Base-by-base conservation (phyloP, 805 yeast species). In the Ogataea naganishii region DNA sequence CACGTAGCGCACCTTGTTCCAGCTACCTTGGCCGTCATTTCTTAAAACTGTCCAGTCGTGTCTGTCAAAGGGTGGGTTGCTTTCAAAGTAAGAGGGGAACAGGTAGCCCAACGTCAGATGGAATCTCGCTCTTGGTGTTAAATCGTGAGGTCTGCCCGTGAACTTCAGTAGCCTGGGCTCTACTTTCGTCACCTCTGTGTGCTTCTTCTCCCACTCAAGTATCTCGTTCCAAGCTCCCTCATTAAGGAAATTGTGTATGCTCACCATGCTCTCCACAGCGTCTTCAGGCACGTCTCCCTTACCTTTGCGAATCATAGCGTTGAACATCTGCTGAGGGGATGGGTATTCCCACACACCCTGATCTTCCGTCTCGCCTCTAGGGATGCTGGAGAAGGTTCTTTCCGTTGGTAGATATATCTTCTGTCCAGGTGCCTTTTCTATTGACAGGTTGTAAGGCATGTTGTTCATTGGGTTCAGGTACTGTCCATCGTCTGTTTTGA, bases 191-290 rank as follows among this genome's bases (percentile, higher is more conserved):
- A 59, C 46, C 23, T 57, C 58, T 3, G 83, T 69, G 53, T 88
- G 70, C 32, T 77, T 75, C 38, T 65, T 55, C 59, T 92, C 99
- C 99, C 99, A 92, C 35, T 78, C 72, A 39, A 85, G 61, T 32
- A 92, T 86, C 52, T 92, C 96, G 36, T 72, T 72, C 99, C 99
- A 92, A 8, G 96, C 96, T 10, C 95, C 96, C 53, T 92, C 99
- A 54, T 92, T 92, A 39, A 92, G 58, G 49, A 88, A 92, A 56
- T 92, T 92, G 58, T 92, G 99, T 26, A 92, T 94, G 40, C 80
- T 89, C 16, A 92, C 98, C 99, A 92, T 92, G 27, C 83, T 71
- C 43, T 84, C 96, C 4, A 92, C 96, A 1, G 96, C 96, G 39
- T 85, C 95, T 52, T 88, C 97, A 3, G 89, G 94, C 31, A 89